Evolutionary conservation across 441 rosid species (phyloP), one percentile per base, ranked within the genome.

Genomic region (Adansonia madagascariensis): DNA sequence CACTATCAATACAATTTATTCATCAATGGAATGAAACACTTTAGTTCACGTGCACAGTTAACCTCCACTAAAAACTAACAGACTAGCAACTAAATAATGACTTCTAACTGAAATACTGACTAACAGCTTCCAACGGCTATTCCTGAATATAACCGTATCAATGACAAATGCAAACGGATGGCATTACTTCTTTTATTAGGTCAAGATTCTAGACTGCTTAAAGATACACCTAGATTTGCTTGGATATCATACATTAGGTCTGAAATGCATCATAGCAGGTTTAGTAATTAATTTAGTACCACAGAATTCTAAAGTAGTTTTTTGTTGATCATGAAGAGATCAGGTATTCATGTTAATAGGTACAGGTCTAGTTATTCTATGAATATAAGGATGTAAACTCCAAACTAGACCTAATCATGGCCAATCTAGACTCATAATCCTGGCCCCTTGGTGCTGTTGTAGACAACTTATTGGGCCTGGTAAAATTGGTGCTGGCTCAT

Each of bases 111-210:
- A 31, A 31, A 31, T 31, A 31, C 3, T 31, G 35, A 31, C 35
- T 31, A 31, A 31, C 35, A 31, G 35, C 35, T 31, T 31, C 35
- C 35, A 31, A 31, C 35, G 35, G 35, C 35, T 31, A 31, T 31
- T 31, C 35, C 35, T 31, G 4, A 31, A 31, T 31, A 31, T 31
- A 31, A 31, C 35, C 35, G 35, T 31, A 31, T 31, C 35, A 24
- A 65, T 65, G 49, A 65, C 70, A 65, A 65, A 65, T 65, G 70
- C 70, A 65, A 65, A 39, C 1, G 22, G 15, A 65, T 65, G 69
- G 18, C 67, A 62, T 62, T 18, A 18, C 15, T 66, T 20, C 55
- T 46, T 65, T 50, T 67, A 20, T 46, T 46, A 46, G 72, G 46
- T 67, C 71, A 66, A 66, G 53, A 44, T 27, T 67, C 53, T 9